Percentiles rank a stretch among this genome's conserved stretches.
phyloP scores from a whole-genome alignment of 2,329 filamentous ascomycete genomes.

The Metarhizium rileyi region DNA sequence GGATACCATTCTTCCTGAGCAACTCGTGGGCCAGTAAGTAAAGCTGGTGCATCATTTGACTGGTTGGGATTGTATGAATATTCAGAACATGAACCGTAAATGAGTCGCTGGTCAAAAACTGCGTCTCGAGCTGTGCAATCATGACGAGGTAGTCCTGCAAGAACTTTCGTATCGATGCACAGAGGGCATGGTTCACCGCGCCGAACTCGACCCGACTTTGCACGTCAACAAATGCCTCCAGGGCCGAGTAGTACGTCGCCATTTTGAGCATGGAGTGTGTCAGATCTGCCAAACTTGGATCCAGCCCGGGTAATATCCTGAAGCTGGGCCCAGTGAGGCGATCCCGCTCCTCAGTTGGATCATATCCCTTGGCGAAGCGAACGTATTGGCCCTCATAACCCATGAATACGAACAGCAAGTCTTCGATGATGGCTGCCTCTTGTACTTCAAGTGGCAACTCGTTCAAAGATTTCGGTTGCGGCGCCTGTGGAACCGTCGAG shows the following conservation, averaged over 20 bases:
- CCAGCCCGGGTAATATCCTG: constrained; percentile 70
- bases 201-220: constrained; percentile 90
- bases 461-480: constrained; percentile 57
- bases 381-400: constrained; percentile 98
- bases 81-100: constrained; percentile 93
- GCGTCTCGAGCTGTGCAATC: constrained; percentile 86
- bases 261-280: constrained; percentile 84
- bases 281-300: constrained; percentile 83
- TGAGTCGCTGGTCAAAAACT: constrained; percentile 75
- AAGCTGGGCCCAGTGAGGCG: constrained; percentile 75
- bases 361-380: constrained; percentile 72
- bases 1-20: constrained; percentile 73
- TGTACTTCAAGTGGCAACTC: constrained; percentile 71
- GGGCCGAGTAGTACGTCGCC: constrained; percentile 84
- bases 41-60: constrained; percentile 83
- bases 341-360: constrained; percentile 77
- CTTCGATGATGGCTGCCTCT: constrained; percentile 79
- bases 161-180: constrained; percentile 84
- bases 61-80: constrained; percentile 80
- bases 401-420: constrained; percentile 93
- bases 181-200: constrained; percentile 88
- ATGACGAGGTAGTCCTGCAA: constrained; percentile 90
- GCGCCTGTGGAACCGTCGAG: constrained; percentile 62
- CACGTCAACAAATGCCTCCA: constrained; percentile 89
- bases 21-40: constrained; percentile 83